A percentile compares a stretch with the other conserved stretches of the same genome.
phyloP scores from a whole-genome alignment of 1,284 basidiomycete genomes.

The Vanrija humicola region DNA sequence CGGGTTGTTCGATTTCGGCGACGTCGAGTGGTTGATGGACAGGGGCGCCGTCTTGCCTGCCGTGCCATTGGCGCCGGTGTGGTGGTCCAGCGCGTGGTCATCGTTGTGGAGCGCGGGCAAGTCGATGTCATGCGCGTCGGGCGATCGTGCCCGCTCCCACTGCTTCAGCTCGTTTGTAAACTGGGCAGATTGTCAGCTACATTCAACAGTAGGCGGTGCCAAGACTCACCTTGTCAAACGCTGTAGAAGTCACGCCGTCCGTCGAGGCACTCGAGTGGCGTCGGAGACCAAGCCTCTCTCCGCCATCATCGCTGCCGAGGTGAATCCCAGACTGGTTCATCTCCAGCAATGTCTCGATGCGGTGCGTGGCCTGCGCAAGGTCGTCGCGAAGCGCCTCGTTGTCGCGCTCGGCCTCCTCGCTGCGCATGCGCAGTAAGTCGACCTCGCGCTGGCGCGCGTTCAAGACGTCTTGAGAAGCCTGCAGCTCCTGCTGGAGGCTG shows the following conservation, averaged over 20 bases:
- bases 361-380: constrained; percentile 65
- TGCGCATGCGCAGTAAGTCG: constrained; percentile 53
- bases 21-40: background rate
- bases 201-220: background rate
- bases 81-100: background rate
- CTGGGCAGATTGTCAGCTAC: constrained; percentile 12
- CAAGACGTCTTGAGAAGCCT: constrained; percentile 73
- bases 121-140: constrained; percentile 10
- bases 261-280: constrained; percentile 19
- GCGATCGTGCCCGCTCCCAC: constrained; percentile 43
- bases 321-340: constrained; percentile 29
- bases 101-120: background rate
- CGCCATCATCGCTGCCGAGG: constrained; percentile 28
- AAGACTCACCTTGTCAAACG: constrained; percentile 40
- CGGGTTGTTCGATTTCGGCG: background rate
- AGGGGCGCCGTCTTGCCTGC: background rate
- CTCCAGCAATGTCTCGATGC: constrained; percentile 42
- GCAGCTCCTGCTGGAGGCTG: constrained; percentile 67
- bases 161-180: constrained; percentile 47
- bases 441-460: constrained; percentile 67
- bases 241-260: constrained; percentile 37
- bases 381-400: constrained; percentile 61
- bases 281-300: constrained; percentile 16
- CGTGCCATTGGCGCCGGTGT: background rate
- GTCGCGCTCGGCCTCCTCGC: constrained; percentile 43